Conservation (phyloP, 2,329 filamentous ascomycete species). For the Exophiala dermatitidis region DNA sequence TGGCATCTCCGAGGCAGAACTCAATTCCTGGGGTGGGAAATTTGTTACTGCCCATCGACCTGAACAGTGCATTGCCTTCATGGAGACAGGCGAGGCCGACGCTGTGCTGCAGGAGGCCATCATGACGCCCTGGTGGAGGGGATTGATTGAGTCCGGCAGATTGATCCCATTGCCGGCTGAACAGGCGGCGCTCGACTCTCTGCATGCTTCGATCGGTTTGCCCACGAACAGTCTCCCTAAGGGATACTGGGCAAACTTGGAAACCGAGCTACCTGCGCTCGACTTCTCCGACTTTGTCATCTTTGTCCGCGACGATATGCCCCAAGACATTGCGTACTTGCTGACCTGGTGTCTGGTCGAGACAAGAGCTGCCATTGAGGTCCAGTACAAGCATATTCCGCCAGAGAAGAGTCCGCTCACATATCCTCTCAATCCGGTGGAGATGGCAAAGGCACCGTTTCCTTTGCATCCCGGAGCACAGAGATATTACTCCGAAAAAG, state of each 20-base stretch:
- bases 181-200: conserved; percentile 1
- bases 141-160: conserved; percentile 3
- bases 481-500: conserved; percentile 6
- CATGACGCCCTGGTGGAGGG: conserved; percentile 15
- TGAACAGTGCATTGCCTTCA: conserved; percentile 13
- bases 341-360: conserved; percentile 15
- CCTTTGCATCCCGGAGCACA: conserved; percentile 10
- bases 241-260: conserved; percentile 10
- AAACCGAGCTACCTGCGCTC: conserved; percentile 6
- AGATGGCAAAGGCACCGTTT: conserved; percentile 8
- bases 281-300: conserved; percentile 17
- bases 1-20: conserved; percentile 7
- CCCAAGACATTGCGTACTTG: conserved; percentile 10
- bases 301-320: conserved; percentile 13
- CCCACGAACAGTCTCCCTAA: conserved; percentile 8
- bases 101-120: conserved; percentile 16
- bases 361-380: conserved; percentile 13
- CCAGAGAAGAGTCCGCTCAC: conserved; percentile 10
- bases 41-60: conserved; percentile 7
- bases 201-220: conserved; percentile 3
- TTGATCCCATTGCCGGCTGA: conserved; percentile 11
- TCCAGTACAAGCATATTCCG: conserved; percentile 12
- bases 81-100: conserved; percentile 11
- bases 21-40: conserved; percentile 10
- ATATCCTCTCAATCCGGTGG: conserved; percentile 12